These are phyloP conservation scores for Pleurotus djamor DNA, from an alignment of 768 basidiomycete species.

Conservation along the genomic window DNA sequence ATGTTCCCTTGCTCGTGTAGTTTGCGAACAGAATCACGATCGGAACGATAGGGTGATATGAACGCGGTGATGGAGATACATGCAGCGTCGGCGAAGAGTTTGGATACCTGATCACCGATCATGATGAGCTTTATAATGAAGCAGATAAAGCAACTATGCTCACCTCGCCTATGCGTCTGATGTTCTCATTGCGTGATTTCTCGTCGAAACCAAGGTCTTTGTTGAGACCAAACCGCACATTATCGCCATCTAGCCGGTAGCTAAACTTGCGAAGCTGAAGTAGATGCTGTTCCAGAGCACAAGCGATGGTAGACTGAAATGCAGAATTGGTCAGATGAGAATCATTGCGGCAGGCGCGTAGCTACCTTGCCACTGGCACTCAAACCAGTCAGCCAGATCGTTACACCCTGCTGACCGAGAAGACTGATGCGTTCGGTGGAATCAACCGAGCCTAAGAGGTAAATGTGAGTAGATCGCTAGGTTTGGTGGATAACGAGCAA, in stretches of 20 bases:
- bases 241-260: conserved; percentile 96
- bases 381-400: conserved; percentile 96
- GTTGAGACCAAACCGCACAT: conserved; percentile 93
- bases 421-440: conserved; percentile 63
- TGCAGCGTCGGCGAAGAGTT: conserved; percentile 87
- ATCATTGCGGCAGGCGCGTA: neutral
- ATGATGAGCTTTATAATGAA: conserved; percentile 87
- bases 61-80: conserved; percentile 92
- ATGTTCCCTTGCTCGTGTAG: conserved; percentile 74
- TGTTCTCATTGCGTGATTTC: conserved; percentile 91
- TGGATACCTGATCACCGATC: conserved; percentile 71
- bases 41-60: conserved; percentile 95
- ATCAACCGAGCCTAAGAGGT: conserved; percentile 63
- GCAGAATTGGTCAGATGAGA: neutral
- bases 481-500: conserved; percentile 6
- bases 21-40: conserved; percentile 79
- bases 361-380: conserved; percentile 92
- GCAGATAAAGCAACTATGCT: conserved; percentile 50
- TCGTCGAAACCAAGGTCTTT: conserved; percentile 95
- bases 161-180: conserved; percentile 95
- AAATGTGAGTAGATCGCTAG: neutral
- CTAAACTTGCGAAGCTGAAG: conserved; percentile 82
- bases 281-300: conserved; percentile 94
- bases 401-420: conserved; percentile 81
- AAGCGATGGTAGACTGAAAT: conserved; percentile 89